phyloP scores from a whole-genome alignment of 345 rosid genomes.

The Camelina neglecta region DNA sequence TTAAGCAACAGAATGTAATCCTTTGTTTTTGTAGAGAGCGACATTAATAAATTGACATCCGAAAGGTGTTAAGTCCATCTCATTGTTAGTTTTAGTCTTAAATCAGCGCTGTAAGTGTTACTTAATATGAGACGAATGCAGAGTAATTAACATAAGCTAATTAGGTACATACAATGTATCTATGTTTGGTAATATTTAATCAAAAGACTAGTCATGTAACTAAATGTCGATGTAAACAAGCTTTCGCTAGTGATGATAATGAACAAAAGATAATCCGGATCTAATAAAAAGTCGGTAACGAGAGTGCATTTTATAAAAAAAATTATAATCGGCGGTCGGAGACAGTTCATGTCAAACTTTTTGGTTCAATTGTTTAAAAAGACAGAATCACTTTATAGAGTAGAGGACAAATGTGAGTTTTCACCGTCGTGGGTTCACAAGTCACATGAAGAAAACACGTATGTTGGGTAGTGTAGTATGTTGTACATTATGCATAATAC shows the following conservation, averaged over 20 bases:
- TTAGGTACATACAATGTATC: conserved; percentile 32
- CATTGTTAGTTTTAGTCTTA: conserved; percentile 31
- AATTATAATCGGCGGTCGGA: neutral
- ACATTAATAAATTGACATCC: conserved; percentile 27
- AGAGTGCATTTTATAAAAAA: neutral
- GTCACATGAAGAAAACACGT: conserved; percentile 46
- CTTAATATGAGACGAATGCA: conserved; percentile 32
- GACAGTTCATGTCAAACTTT: conserved; percentile 32
- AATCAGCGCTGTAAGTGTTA: conserved; percentile 6
- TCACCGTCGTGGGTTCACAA: conserved; percentile 40
- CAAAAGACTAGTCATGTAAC: neutral
- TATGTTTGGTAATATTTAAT: conserved; percentile 13
- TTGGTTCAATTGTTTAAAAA: neutral
- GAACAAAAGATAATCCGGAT: neutral
- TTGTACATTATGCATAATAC: conserved; percentile 7
- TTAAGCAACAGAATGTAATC: conserved; percentile 2
- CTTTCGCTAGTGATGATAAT: neutral
- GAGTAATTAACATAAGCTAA: neutral
- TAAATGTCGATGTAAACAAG: neutral
- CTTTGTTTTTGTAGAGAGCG: neutral
- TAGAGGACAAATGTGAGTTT: conserved; percentile 43
- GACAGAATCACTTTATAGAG: conserved; percentile 30
- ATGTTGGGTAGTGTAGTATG: conserved; percentile 16
- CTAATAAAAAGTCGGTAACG: conserved; percentile 21
- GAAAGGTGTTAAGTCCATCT: conserved; percentile 27